Conservation (phyloP, 2,329 filamentous ascomycete genomes). For the Aspergillus caelatus region DNA sequence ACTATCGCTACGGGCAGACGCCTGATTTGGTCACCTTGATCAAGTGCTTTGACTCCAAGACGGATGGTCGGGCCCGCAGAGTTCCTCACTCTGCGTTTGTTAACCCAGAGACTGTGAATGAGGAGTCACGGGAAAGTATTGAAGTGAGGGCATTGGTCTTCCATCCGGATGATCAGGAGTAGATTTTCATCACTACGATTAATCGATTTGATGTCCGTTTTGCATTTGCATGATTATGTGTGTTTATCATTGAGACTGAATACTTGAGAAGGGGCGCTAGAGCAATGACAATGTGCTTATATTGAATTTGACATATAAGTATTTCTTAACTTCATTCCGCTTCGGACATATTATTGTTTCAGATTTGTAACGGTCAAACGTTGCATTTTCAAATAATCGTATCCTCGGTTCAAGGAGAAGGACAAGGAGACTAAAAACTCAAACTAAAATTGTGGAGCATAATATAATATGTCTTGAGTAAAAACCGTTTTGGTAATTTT, state of each 20-base stretch:
- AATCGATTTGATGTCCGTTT: not conserved
- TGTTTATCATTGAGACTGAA: not conserved
- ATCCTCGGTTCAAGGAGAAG: not conserved
- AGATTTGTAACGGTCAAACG: not conserved
- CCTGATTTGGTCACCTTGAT: slow-evolving; percentile 61
- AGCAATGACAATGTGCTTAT: not conserved
- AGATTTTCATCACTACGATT: not conserved
- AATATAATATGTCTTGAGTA: not conserved
- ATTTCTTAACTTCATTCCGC: no score
- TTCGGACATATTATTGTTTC: not conserved
- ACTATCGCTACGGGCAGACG: slow-evolving; percentile 55
- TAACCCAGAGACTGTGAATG: slow-evolving; percentile 49
- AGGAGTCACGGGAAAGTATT: slow-evolving; percentile 54
- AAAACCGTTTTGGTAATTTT: slow-evolving; percentile 3
- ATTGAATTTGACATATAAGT: not conserved
- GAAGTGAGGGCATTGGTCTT: slow-evolving; percentile 61
- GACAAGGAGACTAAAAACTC: not conserved
- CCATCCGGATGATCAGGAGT: slow-evolving; percentile 44
- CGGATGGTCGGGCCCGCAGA: slow-evolving; percentile 55
- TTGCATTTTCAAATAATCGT: not conserved
- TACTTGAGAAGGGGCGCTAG: not conserved
- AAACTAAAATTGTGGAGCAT: not conserved
- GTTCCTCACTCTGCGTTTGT: slow-evolving; percentile 61
- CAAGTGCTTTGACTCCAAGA: slow-evolving; percentile 64
- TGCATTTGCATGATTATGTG: not conserved